Percentiles rank a stretch among this genome's conserved stretches.
Evolutionary conservation across 208 protist species (phyloP).

Genomic region (Leptomonas pyrrhocoris): DNA sequence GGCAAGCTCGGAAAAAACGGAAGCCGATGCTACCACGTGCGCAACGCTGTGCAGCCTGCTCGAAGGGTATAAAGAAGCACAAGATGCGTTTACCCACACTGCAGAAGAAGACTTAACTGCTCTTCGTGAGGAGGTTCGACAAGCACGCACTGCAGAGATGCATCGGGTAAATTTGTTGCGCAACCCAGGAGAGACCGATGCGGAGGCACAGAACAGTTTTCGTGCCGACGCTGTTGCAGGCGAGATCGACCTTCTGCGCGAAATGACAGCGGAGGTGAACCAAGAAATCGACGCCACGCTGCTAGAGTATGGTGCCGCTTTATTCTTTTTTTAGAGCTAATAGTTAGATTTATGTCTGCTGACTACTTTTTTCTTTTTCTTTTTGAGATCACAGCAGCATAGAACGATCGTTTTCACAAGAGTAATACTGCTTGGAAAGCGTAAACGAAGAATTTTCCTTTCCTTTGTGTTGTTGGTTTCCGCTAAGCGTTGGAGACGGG

Average conservation of each 20-base stretch:
- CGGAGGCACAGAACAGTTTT: no score
- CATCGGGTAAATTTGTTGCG: neutral
- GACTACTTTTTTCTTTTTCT: neutral
- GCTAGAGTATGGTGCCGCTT: slow-evolving; percentile 10
- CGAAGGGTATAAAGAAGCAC: neutral
- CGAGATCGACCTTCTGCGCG: slow-evolving; percentile 8
- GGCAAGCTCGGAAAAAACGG: neutral
- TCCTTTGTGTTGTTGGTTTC: no score
- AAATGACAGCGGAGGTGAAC: slow-evolving; percentile 14
- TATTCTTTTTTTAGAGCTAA: slow-evolving; percentile 13
- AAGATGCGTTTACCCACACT: neutral
- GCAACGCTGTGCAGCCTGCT: neutral
- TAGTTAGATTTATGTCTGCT: neutral
- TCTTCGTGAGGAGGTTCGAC: neutral
- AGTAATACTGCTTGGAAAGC: no score
- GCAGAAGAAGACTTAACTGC: neutral
- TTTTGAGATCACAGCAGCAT: slow-evolving; percentile 2
- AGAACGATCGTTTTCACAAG: no score
- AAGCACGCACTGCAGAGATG: neutral
- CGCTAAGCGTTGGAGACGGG: no score
- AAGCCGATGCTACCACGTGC: neutral
- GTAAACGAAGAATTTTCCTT: no score
- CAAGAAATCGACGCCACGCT: slow-evolving; percentile 9
- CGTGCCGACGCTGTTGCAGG: neutral
- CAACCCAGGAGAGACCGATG: neutral